Evolutionary conservation across 805 yeast genomes (phyloP).

Genomic region (Clavispora santaluciae): DNA sequence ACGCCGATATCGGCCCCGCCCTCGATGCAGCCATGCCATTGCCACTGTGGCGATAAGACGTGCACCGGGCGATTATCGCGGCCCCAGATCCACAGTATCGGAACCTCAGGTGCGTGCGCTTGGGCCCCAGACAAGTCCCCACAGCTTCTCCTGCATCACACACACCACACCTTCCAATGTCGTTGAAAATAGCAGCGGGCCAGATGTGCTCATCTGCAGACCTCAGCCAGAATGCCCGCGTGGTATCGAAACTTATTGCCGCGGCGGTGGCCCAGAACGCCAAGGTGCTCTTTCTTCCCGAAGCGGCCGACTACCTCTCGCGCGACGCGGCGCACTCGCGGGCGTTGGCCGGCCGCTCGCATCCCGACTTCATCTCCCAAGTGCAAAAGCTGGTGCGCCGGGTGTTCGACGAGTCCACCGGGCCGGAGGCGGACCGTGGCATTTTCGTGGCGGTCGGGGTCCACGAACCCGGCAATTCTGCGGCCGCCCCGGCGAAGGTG

Average conservation of each 20-base stretch:
- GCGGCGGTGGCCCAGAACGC: constrained; percentile 60
- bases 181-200: constrained; percentile 63
- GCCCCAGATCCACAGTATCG: no score
- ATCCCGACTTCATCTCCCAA: constrained; percentile 35
- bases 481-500: constrained; percentile 29
- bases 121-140: no score
- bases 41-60: background rate
- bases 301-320: constrained; percentile 87
- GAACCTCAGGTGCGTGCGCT: no score
- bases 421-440: constrained; percentile 36
- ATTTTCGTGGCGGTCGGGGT: constrained; percentile 79
- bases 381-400: constrained; percentile 41
- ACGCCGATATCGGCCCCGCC: no score
- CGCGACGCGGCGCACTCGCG: constrained; percentile 62
- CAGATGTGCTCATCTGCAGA: constrained; percentile 76
- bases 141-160: no score
- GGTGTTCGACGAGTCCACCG: constrained; percentile 8
- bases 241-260: constrained; percentile 56
- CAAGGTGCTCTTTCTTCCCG: constrained; percentile 78
- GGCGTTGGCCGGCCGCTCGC: constrained; percentile 45
- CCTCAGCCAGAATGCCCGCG: constrained; percentile 52
- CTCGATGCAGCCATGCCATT: no score
- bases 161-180: no score
- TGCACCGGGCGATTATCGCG: background rate
- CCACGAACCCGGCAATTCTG: constrained; percentile 63